These are phyloP conservation scores for Microbotryomycetes sp. DNA, from an alignment of 1,284 basidiomycete species.

Conservation along the genomic window DNA sequence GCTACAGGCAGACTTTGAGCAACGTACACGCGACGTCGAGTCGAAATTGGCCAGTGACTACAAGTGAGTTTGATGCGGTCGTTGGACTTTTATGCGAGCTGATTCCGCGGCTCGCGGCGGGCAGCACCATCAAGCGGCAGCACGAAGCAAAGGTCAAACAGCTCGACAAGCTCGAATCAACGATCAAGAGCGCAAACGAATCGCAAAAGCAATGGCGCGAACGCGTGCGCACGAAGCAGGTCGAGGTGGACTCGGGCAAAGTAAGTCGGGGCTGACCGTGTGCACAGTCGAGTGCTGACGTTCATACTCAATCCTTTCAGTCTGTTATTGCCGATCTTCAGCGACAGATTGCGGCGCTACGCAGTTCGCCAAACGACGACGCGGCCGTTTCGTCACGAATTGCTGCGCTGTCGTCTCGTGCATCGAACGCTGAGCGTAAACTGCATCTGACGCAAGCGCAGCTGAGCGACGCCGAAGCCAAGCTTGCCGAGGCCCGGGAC, in stretches of 20 bases:
- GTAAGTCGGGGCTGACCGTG: conserved; percentile 43
- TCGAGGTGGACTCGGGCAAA: conserved; percentile 78
- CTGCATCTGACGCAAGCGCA: conserved; percentile 74
- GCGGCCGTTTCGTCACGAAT: conserved; percentile 48
- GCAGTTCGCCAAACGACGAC: conserved; percentile 33
- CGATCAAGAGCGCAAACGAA: conserved; percentile 75
- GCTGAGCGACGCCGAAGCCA: conserved; percentile 70
- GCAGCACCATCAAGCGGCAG: conserved; percentile 69
- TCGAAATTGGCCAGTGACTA: conserved; percentile 61
- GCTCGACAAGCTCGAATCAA: conserved; percentile 84
- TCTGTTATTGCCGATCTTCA: conserved; percentile 67
- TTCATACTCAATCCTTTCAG: conserved; percentile 41
- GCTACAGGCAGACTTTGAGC: conserved; percentile 79
- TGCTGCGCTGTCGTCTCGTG: conserved; percentile 59
- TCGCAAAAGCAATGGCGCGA: conserved; percentile 78
- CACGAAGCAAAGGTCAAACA: conserved; percentile 83
- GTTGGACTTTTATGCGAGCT: background rate
- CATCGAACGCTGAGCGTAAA: conserved; percentile 72
- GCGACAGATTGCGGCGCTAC: conserved; percentile 58
- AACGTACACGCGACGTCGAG: conserved; percentile 74
- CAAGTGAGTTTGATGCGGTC: conserved; percentile 38
- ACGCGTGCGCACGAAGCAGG: conserved; percentile 72
- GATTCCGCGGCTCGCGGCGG: no score
- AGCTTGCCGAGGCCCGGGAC: conserved; percentile 62
- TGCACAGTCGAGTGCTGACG: background rate